A percentile compares a stretch with the other conserved stretches of the same genome.
These are phyloP conservation scores for Gonapodya sp. DNA, from an alignment of 192 early-diverging fungal species.

Conservation along the genomic window DNA sequence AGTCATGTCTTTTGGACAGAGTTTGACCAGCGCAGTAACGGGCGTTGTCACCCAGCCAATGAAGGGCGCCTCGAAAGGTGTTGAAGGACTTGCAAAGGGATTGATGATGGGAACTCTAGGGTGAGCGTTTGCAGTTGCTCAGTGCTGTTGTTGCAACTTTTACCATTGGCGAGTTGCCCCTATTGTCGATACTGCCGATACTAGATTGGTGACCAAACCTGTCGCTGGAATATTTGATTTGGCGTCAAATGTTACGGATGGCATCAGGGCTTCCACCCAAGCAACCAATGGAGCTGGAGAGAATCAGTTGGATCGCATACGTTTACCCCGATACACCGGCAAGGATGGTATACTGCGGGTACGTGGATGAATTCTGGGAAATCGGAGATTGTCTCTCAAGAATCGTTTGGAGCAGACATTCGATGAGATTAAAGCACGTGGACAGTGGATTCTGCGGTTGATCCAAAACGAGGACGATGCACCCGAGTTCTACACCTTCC, in stretches of 20 bases:
- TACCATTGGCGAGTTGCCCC: no score
- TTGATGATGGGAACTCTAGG: slow-evolving; percentile 91
- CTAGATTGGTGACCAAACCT: slow-evolving; percentile 83
- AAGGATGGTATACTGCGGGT: slow-evolving; percentile 74
- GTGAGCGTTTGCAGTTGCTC: slow-evolving; percentile 25
- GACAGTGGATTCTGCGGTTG: neutral
- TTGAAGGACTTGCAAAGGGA: slow-evolving; percentile 90
- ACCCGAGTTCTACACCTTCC: neutral
- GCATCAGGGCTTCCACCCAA: slow-evolving; percentile 19
- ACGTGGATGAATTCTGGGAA: no score
- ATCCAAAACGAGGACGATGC: neutral
- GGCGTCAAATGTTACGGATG: slow-evolving; percentile 85
- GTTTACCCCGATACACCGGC: slow-evolving; percentile 76
- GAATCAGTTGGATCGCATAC: slow-evolving; percentile 60
- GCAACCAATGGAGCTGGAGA: neutral
- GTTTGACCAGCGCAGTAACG: neutral
- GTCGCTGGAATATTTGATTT: slow-evolving; percentile 91
- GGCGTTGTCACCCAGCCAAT: slow-evolving; percentile 49
- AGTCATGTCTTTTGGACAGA: neutral
- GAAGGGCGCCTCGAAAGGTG: slow-evolving; percentile 77
- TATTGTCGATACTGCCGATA: neutral
- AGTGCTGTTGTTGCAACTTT: slow-evolving; percentile 3
- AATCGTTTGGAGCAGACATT: neutral
- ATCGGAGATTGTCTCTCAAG: no score
- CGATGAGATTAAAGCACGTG: neutral